Base-by-base conservation (phyloP, 441 rosid genomes). In the Oxalis stricta region DNA sequence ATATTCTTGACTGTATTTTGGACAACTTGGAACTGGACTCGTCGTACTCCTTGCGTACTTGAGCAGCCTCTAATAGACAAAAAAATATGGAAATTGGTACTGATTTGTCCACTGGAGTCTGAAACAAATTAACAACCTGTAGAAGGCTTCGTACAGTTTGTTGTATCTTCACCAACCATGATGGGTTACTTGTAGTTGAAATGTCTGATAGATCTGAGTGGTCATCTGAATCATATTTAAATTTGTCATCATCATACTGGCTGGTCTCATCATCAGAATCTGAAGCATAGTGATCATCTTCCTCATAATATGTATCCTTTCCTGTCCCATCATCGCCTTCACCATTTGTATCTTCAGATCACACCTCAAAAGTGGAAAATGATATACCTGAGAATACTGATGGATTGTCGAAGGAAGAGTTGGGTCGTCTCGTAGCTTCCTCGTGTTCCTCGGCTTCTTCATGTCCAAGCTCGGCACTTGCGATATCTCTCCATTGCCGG, bases 401-500 rank as follows among this genome's bases (percentile, higher is more conserved):
- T 55, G 87, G 66, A 44, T 71, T 88, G 68, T 93, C 99, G 39
- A 84, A 70, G 64, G 99, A 82, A 63, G 97, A 93, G 72, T 56
- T 88, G 59, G 96, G 97, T 50, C 86, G 79, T 56, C 93, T 78
- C 50, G 76, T 93, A 63, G 97, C 93, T 18, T 88, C 97, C n/a
- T n/a, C n/a, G n/a, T n/a, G n/a, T n/a, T n/a, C n/a, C n/a, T n/a
- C n/a, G n/a, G n/a, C n/a, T n/a, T n/a, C n/a, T n/a, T n/a, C n/a
- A n/a, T n/a, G n/a, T n/a, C n/a, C n/a, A n/a, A n/a, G n/a, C n/a
- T n/a, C n/a, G n/a, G n/a, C n/a, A n/a, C n/a, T n/a, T n/a, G n/a
- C n/a, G n/a, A n/a, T n/a, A n/a, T n/a, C n/a, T n/a, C n/a, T n/a
- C n/a, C n/a, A n/a, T n/a, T n/a, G n/a, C n/a, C n/a, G n/a, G n/a